These are phyloP conservation scores for Gnetum montanum DNA, from an alignment of 75 land plant genomes.

Conservation along the genomic window DNA sequence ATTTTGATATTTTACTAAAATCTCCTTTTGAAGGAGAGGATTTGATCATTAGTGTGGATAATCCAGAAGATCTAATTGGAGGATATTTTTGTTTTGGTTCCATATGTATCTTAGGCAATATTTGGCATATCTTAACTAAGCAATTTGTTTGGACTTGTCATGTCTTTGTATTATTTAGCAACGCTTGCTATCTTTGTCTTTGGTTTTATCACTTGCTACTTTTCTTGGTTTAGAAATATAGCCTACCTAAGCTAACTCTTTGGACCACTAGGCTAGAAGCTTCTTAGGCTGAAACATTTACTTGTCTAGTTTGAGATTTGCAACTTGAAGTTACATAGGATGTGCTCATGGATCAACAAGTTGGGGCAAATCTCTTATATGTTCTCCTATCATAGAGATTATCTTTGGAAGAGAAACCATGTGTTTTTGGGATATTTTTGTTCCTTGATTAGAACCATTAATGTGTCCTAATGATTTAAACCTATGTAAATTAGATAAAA, in stretches of 20 bases:
- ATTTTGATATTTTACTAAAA: constrained; percentile 10
- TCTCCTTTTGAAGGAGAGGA: constrained; percentile 18
- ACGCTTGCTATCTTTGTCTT: neutral
- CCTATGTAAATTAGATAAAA: constrained; percentile 2
- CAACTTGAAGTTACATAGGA: neutral
- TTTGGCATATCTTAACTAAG: constrained; percentile 11
- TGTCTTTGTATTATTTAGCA: neutral
- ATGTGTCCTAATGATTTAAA: constrained; percentile 5
- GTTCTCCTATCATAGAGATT: constrained; percentile 2
- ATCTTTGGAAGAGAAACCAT: neutral
- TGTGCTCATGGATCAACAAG: neutral
- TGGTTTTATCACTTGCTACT: neutral
- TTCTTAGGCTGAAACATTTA: neutral
- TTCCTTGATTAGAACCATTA: constrained; percentile 9
- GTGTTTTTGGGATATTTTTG: constrained; percentile 5
- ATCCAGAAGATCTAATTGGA: constrained; percentile 15
- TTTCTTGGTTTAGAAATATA: neutral
- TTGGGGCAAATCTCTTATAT: neutral
- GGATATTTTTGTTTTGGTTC: constrained; percentile 12
- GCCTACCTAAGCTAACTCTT: neutral
- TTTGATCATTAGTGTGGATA: constrained; percentile 19
- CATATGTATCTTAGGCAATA: constrained; percentile 6
- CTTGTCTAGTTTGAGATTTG: neutral
- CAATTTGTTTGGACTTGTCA: neutral
- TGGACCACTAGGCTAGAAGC: neutral